Percentiles rank a stretch among this genome's conserved stretches.
phyloP scores from a whole-genome alignment of 768 basidiomycete genomes.

The Mycena sanguinolenta region DNA sequence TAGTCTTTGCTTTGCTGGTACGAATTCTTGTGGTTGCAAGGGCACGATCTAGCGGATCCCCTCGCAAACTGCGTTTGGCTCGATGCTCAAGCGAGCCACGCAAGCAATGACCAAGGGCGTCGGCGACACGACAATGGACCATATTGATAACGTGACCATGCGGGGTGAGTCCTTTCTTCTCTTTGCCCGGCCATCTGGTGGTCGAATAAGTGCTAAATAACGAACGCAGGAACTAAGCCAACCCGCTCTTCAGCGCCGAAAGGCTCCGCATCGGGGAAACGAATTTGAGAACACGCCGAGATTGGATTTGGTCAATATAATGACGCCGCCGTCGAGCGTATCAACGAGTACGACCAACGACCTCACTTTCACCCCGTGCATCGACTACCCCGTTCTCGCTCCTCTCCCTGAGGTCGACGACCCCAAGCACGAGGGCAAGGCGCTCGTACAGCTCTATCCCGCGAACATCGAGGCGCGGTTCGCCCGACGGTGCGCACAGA shows the following conservation, averaged over 20 bases:
- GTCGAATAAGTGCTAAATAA: too few relatives aligned
- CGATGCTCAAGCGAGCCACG: background rate
- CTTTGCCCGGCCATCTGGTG: too few relatives aligned
- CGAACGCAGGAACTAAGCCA: conserved; percentile 16
- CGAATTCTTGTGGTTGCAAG: background rate
- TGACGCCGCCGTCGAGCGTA: conserved; percentile 9
- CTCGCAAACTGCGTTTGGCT: conserved; percentile 8
- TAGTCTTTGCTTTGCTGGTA: background rate
- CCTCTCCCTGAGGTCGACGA: conserved; percentile 6
- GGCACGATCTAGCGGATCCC: conserved; percentile 17
- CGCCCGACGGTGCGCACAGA: conserved; percentile 16
- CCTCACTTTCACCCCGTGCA: conserved; percentile 16
- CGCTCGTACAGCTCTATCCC: conserved; percentile 6
- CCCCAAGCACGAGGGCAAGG: conserved; percentile 16
- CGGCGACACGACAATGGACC: conserved; percentile 13
- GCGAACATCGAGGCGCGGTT: conserved; percentile 5
- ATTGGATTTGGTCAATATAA: conserved; percentile 18
- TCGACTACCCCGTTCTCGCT: conserved; percentile 4
- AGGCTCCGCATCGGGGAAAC: conserved; percentile 19
- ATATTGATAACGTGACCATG: conserved; percentile 22
- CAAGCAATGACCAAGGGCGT: conserved; percentile 9
- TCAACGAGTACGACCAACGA: conserved; percentile 23
- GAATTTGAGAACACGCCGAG: conserved; percentile 22
- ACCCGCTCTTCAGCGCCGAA: conserved; percentile 20
- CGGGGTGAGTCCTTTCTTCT: conserved; percentile 1